Evolutionary conservation across 306 rosid species (phyloP), one percentile per base, ranked within the genome.

Genomic region (Oxytropis ochrocephala): DNA sequence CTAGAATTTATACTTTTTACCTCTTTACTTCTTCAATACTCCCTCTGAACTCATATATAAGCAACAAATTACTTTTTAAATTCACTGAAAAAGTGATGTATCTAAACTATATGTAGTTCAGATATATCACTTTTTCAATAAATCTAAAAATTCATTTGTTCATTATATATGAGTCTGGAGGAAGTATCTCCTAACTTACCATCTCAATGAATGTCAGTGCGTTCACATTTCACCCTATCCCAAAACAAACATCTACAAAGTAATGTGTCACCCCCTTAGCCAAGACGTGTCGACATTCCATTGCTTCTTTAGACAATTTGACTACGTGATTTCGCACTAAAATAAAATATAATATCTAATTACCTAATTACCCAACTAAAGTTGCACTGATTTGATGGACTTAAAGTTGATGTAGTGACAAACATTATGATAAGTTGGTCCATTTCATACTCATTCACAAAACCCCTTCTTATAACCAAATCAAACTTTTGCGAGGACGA

Each of bases 321-420:
- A 13, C 60, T 0, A 7, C 21, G 4, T 55, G 18, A 19, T 53
- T 33, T 47, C n/a, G 1, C 11, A 50, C 6, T 19, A 18, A 36
- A 13, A 27, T 7, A 68, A 1, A 50, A 73, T 55, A 57, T 47
- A 43, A 73, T 73, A 77, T 73, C 79, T 41, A 53, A 67, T 44
- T 27, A 57, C 56, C 79, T 41, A 53, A 67, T 44, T 27, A 57
- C 56, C 49, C 85, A 69, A 67, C 38, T 67, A 13, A 48, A 66
- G 68, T 13, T 33, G 48, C 64, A 51, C 9, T 81, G 88, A 81
- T 81, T 76, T 77, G 86, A 82, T 77, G 57, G 71, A 70, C 73
- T 76, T 46, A 82, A 76, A 85, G 85, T 62, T 43, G 68, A 47
- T 62, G 68, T 77, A 48, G 30, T 51, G 43, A 70, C 60, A 2